Evolutionary conservation across 129 eudicot genomes (phyloP).

Genomic region (Centrapalus pauciflorus): DNA sequence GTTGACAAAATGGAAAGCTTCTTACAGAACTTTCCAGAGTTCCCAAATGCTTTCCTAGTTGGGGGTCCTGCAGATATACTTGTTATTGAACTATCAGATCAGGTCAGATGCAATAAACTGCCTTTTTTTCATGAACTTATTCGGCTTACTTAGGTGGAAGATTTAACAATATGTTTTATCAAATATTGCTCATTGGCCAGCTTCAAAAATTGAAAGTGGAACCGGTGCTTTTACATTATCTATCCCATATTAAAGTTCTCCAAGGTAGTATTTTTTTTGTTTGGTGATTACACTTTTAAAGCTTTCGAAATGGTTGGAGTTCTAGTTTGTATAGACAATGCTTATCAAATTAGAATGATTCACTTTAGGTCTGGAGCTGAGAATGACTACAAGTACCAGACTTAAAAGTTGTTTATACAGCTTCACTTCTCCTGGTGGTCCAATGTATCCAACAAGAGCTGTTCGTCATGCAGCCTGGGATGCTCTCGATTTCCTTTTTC

Average conservation of each 20-base stretch:
- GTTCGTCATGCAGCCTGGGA: slow-evolving; percentile 99
- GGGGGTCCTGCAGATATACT: slow-evolving; percentile 83
- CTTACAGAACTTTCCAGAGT: slow-evolving; percentile 64
- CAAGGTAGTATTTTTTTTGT: slow-evolving; percentile 35
- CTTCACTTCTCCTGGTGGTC: slow-evolving; percentile 99
- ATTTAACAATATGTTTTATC: not conserved
- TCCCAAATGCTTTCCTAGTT: slow-evolving; percentile 76
- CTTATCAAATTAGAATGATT: not conserved
- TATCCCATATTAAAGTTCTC: slow-evolving; percentile 52
- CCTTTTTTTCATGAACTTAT: not conserved
- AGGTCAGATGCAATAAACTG: slow-evolving; percentile 34
- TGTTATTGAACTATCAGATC: slow-evolving; percentile 85
- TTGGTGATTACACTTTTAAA: not conserved
- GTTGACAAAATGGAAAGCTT: slow-evolving; percentile 71
- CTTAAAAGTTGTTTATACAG: slow-evolving; percentile 89
- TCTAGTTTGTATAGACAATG: not conserved
- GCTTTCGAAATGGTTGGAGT: not conserved
- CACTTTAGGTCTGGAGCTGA: slow-evolving; percentile 65
- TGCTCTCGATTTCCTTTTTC: slow-evolving; percentile 82
- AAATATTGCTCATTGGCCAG: slow-evolving; percentile 23
- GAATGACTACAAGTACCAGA: slow-evolving; percentile 92
- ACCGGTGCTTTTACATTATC: slow-evolving; percentile 71
- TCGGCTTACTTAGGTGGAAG: not conserved
- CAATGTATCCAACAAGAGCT: slow-evolving; percentile 94
- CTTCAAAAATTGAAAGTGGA: slow-evolving; percentile 72